Conservation (phyloP, 192 early-diverging fungal genomes). For the Pilaira anomala region DNA sequence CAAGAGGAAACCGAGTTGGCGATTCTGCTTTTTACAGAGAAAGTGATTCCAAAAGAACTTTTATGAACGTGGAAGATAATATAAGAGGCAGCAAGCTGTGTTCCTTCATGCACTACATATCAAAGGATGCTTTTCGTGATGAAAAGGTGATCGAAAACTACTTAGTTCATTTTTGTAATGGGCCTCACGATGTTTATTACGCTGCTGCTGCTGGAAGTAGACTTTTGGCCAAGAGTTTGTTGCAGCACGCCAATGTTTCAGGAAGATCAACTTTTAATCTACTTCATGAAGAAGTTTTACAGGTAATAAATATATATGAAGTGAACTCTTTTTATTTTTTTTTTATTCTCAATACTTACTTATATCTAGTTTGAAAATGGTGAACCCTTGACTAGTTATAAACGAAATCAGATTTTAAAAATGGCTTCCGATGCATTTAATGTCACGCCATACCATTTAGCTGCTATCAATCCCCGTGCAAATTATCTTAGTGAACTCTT, state of each 20-base stretch:
- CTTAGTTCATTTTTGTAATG: neutral
- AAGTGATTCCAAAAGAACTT: neutral
- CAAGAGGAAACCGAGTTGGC: constrained; percentile 54
- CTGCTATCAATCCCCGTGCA: constrained; percentile 44
- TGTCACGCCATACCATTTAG: constrained; percentile 46
- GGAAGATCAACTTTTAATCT: constrained; percentile 19
- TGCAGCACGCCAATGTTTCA: neutral
- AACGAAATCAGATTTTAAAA: constrained; percentile 35
- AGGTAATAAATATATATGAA: constrained; percentile 6
- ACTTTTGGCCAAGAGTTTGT: constrained; percentile 5
- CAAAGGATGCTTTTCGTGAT: neutral
- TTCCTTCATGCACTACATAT: neutral
- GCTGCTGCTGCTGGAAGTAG: constrained; percentile 25
- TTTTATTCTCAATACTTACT: neutral
- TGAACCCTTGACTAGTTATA: constrained; percentile 12
- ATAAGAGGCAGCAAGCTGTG: neutral
- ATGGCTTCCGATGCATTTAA: constrained; percentile 30
- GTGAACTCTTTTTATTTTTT: neutral
- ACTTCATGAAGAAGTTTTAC: constrained; percentile 22
- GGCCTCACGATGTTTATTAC: constrained; percentile 10
- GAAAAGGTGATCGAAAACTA: constrained; percentile 6
- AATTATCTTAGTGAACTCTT: constrained; percentile 35
- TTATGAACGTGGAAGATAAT: neutral
- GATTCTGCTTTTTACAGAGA: constrained; percentile 36
- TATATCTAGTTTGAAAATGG: constrained; percentile 18